Conservation (phyloP, 2,329 filamentous ascomycete genomes). For the Xylariaceae sp. region DNA sequence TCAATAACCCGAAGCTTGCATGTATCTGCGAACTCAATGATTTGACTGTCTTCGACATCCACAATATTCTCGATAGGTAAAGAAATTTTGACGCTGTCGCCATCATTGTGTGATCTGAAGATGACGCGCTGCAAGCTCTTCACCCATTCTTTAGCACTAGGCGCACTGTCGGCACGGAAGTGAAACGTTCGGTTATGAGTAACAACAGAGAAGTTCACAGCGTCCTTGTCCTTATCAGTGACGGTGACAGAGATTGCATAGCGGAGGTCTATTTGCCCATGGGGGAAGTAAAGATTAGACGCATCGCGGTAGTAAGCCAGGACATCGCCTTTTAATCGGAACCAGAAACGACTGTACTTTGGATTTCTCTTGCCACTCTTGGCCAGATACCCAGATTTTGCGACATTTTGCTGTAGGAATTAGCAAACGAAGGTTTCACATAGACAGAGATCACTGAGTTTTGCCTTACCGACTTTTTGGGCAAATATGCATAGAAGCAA, state of each 20-base stretch:
- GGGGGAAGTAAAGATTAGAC: conserved; percentile 84
- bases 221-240: conserved; percentile 72
- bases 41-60: conserved; percentile 86
- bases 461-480: conserved; percentile 72
- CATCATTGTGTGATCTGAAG: conserved; percentile 91
- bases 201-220: conserved; percentile 71
- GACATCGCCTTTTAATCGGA: conserved; percentile 85
- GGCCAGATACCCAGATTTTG: conserved; percentile 82
- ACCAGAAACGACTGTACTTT: conserved; percentile 88
- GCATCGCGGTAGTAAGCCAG: conserved; percentile 84
- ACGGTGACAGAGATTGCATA: conserved; percentile 86
- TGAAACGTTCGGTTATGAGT: conserved; percentile 81
- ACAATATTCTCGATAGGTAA: conserved; percentile 84
- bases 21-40: conserved; percentile 88
- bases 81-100: conserved; percentile 94
- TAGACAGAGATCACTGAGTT: too few relatives aligned
- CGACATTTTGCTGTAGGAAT: conserved; percentile 57
- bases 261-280: conserved; percentile 85
- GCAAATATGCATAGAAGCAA: conserved; percentile 96
- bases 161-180: conserved; percentile 81
- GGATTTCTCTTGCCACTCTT: conserved; percentile 88
- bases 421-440: conserved; percentile 14
- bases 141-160: conserved; percentile 94
- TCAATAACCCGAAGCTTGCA: conserved; percentile 91
- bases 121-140: conserved; percentile 91